Percentiles rank a stretch among this genome's conserved stretches.
Evolutionary conservation across 805 yeast species (phyloP).

Genomic region (Candida montana): DNA sequence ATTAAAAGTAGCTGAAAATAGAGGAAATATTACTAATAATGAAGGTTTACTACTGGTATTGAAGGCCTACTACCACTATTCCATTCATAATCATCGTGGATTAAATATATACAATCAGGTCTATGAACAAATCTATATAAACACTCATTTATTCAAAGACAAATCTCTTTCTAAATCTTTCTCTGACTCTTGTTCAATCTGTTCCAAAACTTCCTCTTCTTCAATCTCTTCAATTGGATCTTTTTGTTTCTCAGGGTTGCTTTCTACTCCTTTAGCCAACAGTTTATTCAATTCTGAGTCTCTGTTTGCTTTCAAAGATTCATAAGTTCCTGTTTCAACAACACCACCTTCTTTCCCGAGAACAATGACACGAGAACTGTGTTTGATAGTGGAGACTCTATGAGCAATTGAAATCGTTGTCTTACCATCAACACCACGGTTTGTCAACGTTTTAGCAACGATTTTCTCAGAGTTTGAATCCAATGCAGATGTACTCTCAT

Average conservation of each 20-base stretch:
- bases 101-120: too few species aligned
- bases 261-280: constrained; percentile 26
- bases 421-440: constrained; percentile 48
- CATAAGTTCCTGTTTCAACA: constrained; percentile 64
- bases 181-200: constrained; percentile 10
- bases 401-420: constrained; percentile 92
- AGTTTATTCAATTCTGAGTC: constrained; percentile 31
- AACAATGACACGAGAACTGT: constrained; percentile 78
- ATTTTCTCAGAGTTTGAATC: constrained; percentile 85
- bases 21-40: too few species aligned
- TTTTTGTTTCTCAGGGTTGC: background rate
- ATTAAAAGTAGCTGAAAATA: too few species aligned
- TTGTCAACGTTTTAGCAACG: constrained; percentile 65
- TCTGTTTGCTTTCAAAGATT: constrained; percentile 39
- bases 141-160: constrained; percentile 14
- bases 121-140: too few species aligned
- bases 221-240: constrained; percentile 7
- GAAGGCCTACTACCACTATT: too few species aligned
- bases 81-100: too few species aligned
- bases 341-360: constrained; percentile 69
- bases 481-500: constrained; percentile 92
- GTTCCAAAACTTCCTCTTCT: background rate
- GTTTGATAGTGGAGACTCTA: constrained; percentile 78
- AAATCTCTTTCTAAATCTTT: constrained; percentile 11
- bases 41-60: too few species aligned